Base-by-base conservation (phyloP, 305 asterid species). In the Withania somnifera region DNA sequence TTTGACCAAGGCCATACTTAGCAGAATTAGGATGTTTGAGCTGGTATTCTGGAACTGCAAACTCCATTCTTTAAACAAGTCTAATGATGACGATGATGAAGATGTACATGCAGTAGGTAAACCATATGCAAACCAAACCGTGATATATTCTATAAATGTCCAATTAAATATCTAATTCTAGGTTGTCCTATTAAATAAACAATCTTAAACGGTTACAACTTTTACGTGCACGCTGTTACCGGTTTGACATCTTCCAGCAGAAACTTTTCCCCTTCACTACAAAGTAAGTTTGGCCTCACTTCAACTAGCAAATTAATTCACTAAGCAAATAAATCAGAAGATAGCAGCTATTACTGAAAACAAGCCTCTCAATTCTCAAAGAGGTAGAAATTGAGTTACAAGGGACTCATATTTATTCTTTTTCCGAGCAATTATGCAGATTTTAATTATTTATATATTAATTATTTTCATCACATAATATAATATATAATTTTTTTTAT, bases 261-360 rank as follows among this genome's bases (percentile, higher is more conserved):
- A 82, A 90, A 87, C 82, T 87, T 83, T 79, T 91, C 97, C 19
- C 85, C 69, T 67, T 92, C 91, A 40, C 94, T 89, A 26, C 92
- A 91, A 42, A 92, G 92, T 78, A 91, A 88, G 86, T 57, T 90
- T 71, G 94, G 97, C 86, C 89, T 88, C 84, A 92, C 94, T 86
- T 92, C 93, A 79, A 91, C 90, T 17, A 88, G 82, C 78, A 88
- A 34, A 40, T 87, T 91, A 45, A 53, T 81, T 92, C 93, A 90
- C 94, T 91, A 86, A 42, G 36, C 40, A 80, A 4, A 51, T 24
- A 80, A 63, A 32, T 22, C 22, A 57, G 28, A 50, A 71, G 50
- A 36, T n/a, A 28, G 22, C 13, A 10, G 57, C 9, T 38, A 51
- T 50, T 22, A 79, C 67, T 53, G 24, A 53, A 77, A 53, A 38